Base-by-base conservation (phyloP, 2,329 filamentous ascomycete species). In the Rutstroemia sydowiana region DNA sequence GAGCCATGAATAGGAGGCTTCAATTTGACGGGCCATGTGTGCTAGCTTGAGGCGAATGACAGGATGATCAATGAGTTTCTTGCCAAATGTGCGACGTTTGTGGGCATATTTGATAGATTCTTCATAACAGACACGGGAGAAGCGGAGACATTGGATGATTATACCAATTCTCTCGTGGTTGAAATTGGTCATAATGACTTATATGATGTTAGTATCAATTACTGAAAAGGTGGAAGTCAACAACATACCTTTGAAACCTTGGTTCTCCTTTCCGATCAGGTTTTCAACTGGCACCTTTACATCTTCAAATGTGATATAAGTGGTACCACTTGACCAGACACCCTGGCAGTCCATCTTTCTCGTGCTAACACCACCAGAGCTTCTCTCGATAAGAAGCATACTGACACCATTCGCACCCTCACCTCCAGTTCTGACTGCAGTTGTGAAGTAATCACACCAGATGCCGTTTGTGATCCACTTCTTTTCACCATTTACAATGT, bases 221-320 rank as follows among this genome's bases (percentile, higher is more conserved):
- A 32, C 42, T 40, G 13, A 4, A 30, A 11, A 16, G 16, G 3
- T 37, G 3, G 14, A 14, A 37, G 20, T 18, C 18, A 11, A 45
- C 10, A 23, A 30, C 67, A 61, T 70, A 82, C 80, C 79, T 73
- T 91, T 88, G 82, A 98, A 98, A 36, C 93, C 93, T 70, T 95
- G 86, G 78, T 98, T 95, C 75, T 95, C 85, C 77, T 96, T 97
- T 73, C 93, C 93, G 55, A 98, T 84, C 63, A 98, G 71, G 75
- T 98, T 97, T 79, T 95, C 92, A n/a, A 97, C 93, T 1, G 93
- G 93, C 0, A 98, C 93, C 77, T 97, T 97, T 71, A 97, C 93
- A 68, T 98, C 93, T 71, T 98, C 93, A 61, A 97, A 97, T 40
- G 92, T 96, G 68, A 98, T 85, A 72, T 97, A 98, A 30, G 93